These are phyloP conservation scores for Amylocystis lapponica DNA, from an alignment of 768 basidiomycete species.

Conservation along the genomic window DNA sequence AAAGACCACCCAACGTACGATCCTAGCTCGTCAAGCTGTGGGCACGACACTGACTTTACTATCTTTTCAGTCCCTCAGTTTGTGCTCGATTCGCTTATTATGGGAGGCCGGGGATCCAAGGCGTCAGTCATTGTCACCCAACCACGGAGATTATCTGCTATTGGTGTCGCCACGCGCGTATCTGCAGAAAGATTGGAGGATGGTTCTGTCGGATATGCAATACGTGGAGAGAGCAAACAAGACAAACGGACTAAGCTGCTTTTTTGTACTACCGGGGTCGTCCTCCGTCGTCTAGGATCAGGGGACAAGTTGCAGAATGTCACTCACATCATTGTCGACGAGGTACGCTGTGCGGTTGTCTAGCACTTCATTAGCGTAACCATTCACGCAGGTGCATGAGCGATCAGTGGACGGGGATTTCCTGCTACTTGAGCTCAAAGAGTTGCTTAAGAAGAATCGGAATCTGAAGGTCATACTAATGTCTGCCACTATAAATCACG, in stretches of 20 bases:
- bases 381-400: constrained; percentile 70
- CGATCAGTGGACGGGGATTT: constrained; percentile 90
- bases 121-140: constrained; percentile 85
- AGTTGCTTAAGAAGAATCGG: constrained; percentile 58
- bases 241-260: constrained; percentile 64
- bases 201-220: constrained; percentile 81
- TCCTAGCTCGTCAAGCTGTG: background rate
- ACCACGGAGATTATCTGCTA: constrained; percentile 82
- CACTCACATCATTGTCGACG: constrained; percentile 86
- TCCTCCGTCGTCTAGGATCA: constrained; percentile 69
- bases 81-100: constrained; percentile 78
- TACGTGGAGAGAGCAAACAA: constrained; percentile 79
- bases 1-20: constrained; percentile 83
- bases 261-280: constrained; percentile 94
- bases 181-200: constrained; percentile 74
- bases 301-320: constrained; percentile 67
- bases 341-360: constrained; percentile 58
- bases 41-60: background rate
- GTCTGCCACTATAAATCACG: constrained; percentile 94
- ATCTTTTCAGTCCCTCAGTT: constrained; percentile 73
- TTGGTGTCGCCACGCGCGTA: constrained; percentile 84
- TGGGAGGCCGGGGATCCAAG: constrained; percentile 48
- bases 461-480: constrained; percentile 80
- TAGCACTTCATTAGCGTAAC: background rate
- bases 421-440: constrained; percentile 76